Base-by-base conservation (phyloP, 805 yeast genomes). In the Candida rishiriensis region DNA sequence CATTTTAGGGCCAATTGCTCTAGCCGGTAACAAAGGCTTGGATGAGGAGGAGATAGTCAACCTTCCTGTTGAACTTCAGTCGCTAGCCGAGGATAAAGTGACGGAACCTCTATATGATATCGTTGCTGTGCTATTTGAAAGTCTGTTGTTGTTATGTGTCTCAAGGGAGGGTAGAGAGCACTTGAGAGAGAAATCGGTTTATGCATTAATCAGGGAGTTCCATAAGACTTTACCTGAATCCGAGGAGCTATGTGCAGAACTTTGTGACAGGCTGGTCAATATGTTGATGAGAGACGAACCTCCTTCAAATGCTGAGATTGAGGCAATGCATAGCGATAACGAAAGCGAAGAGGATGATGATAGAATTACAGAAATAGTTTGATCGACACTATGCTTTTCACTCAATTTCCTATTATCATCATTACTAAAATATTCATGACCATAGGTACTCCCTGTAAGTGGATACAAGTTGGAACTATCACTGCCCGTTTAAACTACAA, bases 271-370 rank as follows among this genome's bases (percentile, higher is more conserved):
- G 60, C 64, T 86, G 34, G 99, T 90, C 17, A 91, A 91, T 61
- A 78, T 88, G 81, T 72, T 91, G 51, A 85, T 86, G 93, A 80
- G 97, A 71, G 97, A 91, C 58, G 97, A 90, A 57, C 77, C 75
- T 10, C 75, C 78, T 31, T 66, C 65, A 29, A 61, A 55, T 3
- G 68, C 61, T 50, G 73, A 66, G 34, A 69, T 70, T 15, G 79
- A 76, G 40, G 81, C 79, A 44, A 46, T 72, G 46, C 65, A 69
- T 26, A 57, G 66, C 32, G 71, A 62, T n/a, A 70, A 69, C 18
- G 73, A 71, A 30, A 71, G 68, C 48, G 77, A 70, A 29, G 79
- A 76, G n/a, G 78, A 73, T 36, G 77, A 68, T 26, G 78, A 75
- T 43, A 68, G 71, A 50, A 72, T 81, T 36, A 73, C 72, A 7